phyloP scores from a whole-genome alignment of 1,284 basidiomycete genomes.

The Puccinia coronata region DNA sequence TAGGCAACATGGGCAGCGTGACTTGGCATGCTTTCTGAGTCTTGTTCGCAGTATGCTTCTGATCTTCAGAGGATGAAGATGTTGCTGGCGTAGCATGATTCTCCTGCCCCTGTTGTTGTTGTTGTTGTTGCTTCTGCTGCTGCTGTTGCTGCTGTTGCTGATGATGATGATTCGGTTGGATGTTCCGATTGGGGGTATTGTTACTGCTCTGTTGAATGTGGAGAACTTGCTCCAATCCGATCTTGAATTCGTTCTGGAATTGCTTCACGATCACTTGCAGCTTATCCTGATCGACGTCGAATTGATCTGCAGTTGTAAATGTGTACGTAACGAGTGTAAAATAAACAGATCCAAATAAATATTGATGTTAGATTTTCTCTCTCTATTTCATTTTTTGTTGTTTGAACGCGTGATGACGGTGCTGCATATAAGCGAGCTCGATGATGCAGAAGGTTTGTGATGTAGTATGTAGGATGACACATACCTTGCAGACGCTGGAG shows the following conservation, averaged over 20 bases:
- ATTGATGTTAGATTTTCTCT: no score
- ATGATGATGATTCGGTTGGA: no score
- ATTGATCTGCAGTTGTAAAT: conserved; percentile 5
- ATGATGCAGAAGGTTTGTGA: conserved; percentile 1
- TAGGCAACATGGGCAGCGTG: conserved; percentile 54
- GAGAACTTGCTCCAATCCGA: conserved; percentile 24
- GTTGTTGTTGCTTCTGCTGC: conserved; percentile 9
- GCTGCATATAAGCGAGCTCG: background rate
- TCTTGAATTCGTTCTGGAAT: conserved; percentile 40
- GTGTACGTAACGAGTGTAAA: no score
- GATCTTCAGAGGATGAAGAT: conserved; percentile 42
- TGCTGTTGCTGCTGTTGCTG: no score
- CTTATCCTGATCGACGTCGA: conserved; percentile 37
- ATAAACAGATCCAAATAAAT: no score
- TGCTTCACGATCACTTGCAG: conserved; percentile 36
- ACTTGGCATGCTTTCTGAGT: conserved; percentile 30
- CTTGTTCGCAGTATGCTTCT: conserved; percentile 22
- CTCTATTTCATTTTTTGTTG: background rate
- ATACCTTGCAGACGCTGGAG: conserved; percentile 14
- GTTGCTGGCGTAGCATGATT: no score
- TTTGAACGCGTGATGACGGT: background rate
- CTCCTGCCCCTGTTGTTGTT: conserved; percentile 16
- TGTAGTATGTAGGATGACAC: background rate
- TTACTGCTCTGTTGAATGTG: conserved; percentile 51
- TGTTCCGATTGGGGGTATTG: conserved; percentile 53